Base-by-base conservation (phyloP, 345 rosid genomes). In the Corymbia maculata region DNA sequence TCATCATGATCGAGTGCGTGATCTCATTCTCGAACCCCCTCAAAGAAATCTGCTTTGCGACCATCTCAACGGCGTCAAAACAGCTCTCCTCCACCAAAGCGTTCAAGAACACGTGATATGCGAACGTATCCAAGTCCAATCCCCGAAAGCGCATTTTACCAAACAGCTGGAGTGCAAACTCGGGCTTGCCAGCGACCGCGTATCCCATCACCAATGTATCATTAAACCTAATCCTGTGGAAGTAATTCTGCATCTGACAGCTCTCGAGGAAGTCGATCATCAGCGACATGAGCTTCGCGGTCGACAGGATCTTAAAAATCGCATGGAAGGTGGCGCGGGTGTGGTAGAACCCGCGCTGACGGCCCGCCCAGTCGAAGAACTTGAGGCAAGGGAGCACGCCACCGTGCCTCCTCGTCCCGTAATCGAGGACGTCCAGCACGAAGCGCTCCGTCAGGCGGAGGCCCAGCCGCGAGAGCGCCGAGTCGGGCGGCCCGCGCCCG, bases 341-440 rank as follows among this genome's bases (percentile, higher is more conserved):
- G 87, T 96, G 99, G 80, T 85, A 52, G 61, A 93, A 98, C 6
- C 94, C 93, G 2, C 88, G 92, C 86, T 96, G 99, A 21, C 92
- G 94, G 30, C 98, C 98, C 6, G 96, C 98, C 99, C 99, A 98
- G 66, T 96, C 99, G 91, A 96, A 97, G 94, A 98, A 96, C 88
- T 93, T 93, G 88, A 98, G 93, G 87, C 99, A 97, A 13, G 95
- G 91, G 24, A 95, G 91, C 59, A 97, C 92, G 50, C 94, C 94
- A 16, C 89, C 51, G 89, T 45, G 85, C 7, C 53, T 85, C 51
- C 89, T 53, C 32, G 87, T 91, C 28, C 94, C 95, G 80, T 96
- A 90, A 11, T 51, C 11, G 84, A 98, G 95, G 42, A 96, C 98
- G 49, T 92, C 90, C 44, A 95, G 93, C 4, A 96, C 98, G 32